phyloP scores from a whole-genome alignment of 176 grass and related monocot species.

The Musa schizocarpa region DNA sequence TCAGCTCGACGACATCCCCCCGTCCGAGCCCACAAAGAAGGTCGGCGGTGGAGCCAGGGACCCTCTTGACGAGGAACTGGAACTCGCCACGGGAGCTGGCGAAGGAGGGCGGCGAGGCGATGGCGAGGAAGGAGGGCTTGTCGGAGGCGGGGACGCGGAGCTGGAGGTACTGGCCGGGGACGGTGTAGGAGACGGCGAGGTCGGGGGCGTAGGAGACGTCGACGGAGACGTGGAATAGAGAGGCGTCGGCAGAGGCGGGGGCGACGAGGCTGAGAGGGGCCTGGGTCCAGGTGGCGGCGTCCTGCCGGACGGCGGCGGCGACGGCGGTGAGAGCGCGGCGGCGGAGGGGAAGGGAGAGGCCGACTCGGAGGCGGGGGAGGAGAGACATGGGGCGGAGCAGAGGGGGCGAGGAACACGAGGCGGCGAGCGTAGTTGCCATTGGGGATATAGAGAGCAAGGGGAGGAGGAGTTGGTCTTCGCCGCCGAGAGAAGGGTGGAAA shows the following conservation, averaged over 20 bases:
- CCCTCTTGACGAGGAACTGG: slow-evolving; percentile 65
- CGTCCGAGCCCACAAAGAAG: slow-evolving; percentile 45
- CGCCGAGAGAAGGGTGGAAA: not conserved
- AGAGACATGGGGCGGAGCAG: slow-evolving; percentile 10
- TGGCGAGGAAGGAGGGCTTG: slow-evolving; percentile 58
- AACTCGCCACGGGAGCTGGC: slow-evolving; percentile 12
- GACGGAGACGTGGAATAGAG: slow-evolving; percentile 29
- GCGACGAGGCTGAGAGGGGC: not conserved
- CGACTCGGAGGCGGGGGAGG: not conserved
- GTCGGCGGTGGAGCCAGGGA: slow-evolving; percentile 55
- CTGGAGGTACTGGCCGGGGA: slow-evolving; percentile 58
- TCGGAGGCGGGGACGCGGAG: slow-evolving; percentile 47
- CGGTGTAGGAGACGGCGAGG: slow-evolving; percentile 29
- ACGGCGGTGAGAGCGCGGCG: slow-evolving; percentile 6
- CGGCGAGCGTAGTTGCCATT: not conserved
- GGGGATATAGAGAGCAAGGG: not conserved
- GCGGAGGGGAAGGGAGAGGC: slow-evolving; percentile 1
- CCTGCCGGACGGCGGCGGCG: not conserved
- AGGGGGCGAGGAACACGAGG: not conserved
- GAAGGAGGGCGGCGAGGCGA: slow-evolving; percentile 51
- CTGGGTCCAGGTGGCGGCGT: slow-evolving; percentile 21
- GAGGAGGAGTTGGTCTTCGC: not conserved
- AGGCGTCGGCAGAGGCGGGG: slow-evolving; percentile 41
- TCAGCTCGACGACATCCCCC: slow-evolving; percentile 68
- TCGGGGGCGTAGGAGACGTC: slow-evolving; percentile 38